These are phyloP conservation scores for Colletotrichum tanaceti DNA, from an alignment of 2,329 filamentous ascomycete species.

Conservation along the genomic window DNA sequence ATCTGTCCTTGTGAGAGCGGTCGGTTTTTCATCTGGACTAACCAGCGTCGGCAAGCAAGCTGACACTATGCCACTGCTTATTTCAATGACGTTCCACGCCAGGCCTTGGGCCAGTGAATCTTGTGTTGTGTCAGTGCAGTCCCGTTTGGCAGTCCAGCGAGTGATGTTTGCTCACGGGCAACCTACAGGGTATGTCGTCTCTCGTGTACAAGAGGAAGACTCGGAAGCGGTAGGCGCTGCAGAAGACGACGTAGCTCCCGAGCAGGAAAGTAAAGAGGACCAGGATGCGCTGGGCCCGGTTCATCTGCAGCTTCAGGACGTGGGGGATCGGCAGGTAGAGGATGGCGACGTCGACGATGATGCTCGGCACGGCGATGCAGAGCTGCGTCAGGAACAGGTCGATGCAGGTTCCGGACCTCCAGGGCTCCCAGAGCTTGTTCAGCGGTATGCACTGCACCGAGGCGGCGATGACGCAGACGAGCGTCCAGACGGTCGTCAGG, in stretches of 20 bases:
- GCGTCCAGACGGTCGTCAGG: slow-evolving; percentile 23
- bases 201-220: slow-evolving; percentile 28
- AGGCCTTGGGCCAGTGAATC: slow-evolving; percentile 32
- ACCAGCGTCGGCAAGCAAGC: slow-evolving; percentile 35
- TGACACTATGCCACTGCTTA: slow-evolving; percentile 37
- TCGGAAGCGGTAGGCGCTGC: slow-evolving; percentile 31
- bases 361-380: slow-evolving; percentile 31
- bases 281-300: slow-evolving; percentile 21
- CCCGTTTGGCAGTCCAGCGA: no score
- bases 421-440: slow-evolving; percentile 35
- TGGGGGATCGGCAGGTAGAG: slow-evolving; percentile 36
- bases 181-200: slow-evolving; percentile 33
- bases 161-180: no score
- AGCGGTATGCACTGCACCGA: slow-evolving; percentile 28
- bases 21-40: not conserved
- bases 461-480: slow-evolving; percentile 34
- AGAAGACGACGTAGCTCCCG: slow-evolving; percentile 36
- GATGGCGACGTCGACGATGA: slow-evolving; percentile 35
- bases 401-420: slow-evolving; percentile 35
- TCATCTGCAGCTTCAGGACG: slow-evolving; percentile 36
- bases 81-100: slow-evolving; percentile 36
- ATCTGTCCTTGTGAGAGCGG: no score
- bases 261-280: slow-evolving; percentile 34
- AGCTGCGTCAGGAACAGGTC: slow-evolving; percentile 35
- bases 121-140: not conserved